Percentiles rank a stretch among this genome's conserved stretches.
These are phyloP conservation scores for Lignosus rhinocerotis DNA, from an alignment of 1,284 basidiomycete species.

Conservation along the genomic window DNA sequence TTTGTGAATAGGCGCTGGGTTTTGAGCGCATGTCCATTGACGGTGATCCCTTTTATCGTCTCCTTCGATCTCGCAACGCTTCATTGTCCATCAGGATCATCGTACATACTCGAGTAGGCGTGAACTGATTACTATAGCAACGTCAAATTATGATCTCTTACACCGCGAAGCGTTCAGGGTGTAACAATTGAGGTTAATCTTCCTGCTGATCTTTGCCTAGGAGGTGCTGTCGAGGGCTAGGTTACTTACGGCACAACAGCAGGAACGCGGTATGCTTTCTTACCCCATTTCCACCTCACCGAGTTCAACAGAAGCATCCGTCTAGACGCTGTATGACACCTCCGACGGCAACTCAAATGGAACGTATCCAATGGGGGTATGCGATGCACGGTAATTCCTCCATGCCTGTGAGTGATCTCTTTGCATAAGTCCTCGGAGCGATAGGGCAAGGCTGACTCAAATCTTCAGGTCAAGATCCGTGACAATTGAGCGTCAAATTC, in stretches of 20 bases:
- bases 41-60: not conserved
- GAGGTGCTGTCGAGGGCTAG: not conserved
- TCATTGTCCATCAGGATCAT: not conserved
- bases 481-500: not conserved
- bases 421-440: not conserved
- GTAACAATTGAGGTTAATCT: not conserved
- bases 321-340: too few relatives aligned
- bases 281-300: too few relatives aligned
- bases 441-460: not conserved
- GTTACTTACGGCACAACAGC: not conserved
- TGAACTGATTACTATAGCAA: too few relatives aligned
- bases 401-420: not conserved
- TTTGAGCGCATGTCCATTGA: not conserved
- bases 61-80: not conserved
- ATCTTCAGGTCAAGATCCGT: not conserved
- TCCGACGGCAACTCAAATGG: too few relatives aligned
- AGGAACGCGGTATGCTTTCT: not conserved
- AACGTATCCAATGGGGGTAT: too few relatives aligned
- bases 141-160: too few relatives aligned
- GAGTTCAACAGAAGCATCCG: too few relatives aligned
- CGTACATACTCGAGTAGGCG: too few relatives aligned
- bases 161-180: not conserved
- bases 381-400: not conserved
- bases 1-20: not conserved
- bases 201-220: not conserved